Percentiles rank a stretch among this genome's conserved stretches.
These are phyloP conservation scores for Stephanodiscus minutulus DNA, from an alignment of 108 stramenopile genomes.

Conservation along the genomic window DNA sequence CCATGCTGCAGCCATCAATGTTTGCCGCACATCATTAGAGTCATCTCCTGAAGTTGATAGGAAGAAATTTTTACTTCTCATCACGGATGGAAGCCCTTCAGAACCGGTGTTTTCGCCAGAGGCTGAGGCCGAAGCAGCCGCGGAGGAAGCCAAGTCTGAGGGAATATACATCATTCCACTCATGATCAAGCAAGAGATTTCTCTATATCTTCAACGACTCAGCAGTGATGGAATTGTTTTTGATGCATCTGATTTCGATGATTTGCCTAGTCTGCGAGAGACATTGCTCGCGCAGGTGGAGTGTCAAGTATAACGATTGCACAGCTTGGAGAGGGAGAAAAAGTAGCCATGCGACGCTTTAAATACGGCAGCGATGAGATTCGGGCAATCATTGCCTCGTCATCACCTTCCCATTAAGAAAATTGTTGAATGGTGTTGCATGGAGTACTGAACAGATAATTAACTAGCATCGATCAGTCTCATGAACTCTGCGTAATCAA, in stretches of 20 bases:
- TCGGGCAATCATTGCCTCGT: too few relatives aligned
- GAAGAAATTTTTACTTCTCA: slow-evolving; percentile 34
- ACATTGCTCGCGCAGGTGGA: slow-evolving; percentile 25
- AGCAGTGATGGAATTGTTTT: slow-evolving; percentile 41
- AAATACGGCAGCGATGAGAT: too few relatives aligned
- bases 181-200: slow-evolving; percentile 16
- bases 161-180: slow-evolving; percentile 41
- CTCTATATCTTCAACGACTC: slow-evolving; percentile 15
- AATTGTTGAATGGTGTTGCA: too few relatives aligned
- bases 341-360: too few relatives aligned
- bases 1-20: slow-evolving; percentile 38
- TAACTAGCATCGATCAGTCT: slow-evolving; percentile 22
- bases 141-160: slow-evolving; percentile 20
- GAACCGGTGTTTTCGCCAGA: slow-evolving; percentile 23
- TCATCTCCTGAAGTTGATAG: slow-evolving; percentile 9
- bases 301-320: slow-evolving; percentile 14
- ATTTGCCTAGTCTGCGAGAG: slow-evolving; percentile 27
- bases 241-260: slow-evolving; percentile 30
- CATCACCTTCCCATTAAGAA: too few relatives aligned
- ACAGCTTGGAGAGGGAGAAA: too few relatives aligned
- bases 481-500: slow-evolving; percentile 65
- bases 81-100: slow-evolving; percentile 41
- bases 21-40: slow-evolving; percentile 26
- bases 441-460: too few relatives aligned
- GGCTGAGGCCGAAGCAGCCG: slow-evolving; percentile 11